Base-by-base conservation (phyloP, 306 rosid species). In the Glycine tomentella region DNA sequence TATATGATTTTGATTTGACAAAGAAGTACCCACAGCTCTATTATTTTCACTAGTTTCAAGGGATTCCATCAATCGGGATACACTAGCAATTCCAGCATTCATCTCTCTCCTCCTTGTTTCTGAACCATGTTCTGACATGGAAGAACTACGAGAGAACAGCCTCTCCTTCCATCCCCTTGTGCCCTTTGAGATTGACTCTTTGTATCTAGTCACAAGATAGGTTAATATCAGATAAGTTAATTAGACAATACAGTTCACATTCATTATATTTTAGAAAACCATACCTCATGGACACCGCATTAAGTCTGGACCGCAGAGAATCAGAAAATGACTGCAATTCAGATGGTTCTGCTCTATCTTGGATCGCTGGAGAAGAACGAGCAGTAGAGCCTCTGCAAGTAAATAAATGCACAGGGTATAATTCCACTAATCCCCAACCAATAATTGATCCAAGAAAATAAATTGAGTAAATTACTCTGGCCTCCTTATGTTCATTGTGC, bases 161-260 rank as follows among this genome's bases (percentile, higher is more conserved):
- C 86, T 89, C 79, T 96, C 97, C 85, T 74, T 93, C 97, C 98
- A 93, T 65, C 94, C 97, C 90, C 87, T 88, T 9, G 97, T 83
- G 13, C 93, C 89, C 86, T 90, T 96, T 63, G 99, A 89, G 79
- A 96, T 75, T 4, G 97, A 90, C 76, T 96, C 99, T 82, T 90
- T 93, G 87, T 96, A 96, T 86, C 99, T 9, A 53, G 44, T 56
- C 46, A 83, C 45, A 67, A 50, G 38, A 85, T 55, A 36, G 76
- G 59, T 46, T 67, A 57, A 84, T n/a, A 36, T 66, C 76, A 80
- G 48, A 75, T 59, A 25, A 57, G 83, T 15, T 34, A 10, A 78
- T 20, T 66, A 17, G 34, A 11, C 3, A 82, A 73, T 5, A 73
- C 8, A 55, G 3, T 15, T 15, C 79, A 69, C 40, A 74, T 81